These are phyloP conservation scores for Hypoxylon sp. DNA, from an alignment of 2,329 filamentous ascomycete genomes.

Conservation along the genomic window DNA sequence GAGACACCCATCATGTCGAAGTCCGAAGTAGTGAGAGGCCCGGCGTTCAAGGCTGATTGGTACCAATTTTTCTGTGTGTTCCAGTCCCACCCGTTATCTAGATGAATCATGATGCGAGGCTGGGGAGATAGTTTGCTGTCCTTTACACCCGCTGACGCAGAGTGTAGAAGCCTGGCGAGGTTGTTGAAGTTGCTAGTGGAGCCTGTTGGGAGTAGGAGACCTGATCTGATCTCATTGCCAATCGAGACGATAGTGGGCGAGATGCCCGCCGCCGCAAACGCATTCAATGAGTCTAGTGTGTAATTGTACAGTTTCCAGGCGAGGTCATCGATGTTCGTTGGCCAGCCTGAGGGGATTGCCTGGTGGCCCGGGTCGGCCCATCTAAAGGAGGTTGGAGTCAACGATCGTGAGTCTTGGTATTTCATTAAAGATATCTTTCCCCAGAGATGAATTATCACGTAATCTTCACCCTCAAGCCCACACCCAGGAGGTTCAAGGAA, in stretches of 20 bases:
- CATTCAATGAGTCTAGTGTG: constrained; percentile 73
- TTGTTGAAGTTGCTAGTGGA: constrained; percentile 69
- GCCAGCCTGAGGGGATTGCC: constrained; percentile 75
- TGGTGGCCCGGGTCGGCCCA: constrained; percentile 80
- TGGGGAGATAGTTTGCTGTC: constrained; percentile 70
- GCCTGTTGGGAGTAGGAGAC: constrained; percentile 77
- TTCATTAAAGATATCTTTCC: background rate
- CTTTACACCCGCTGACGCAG: constrained; percentile 75
- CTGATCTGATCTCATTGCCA: constrained; percentile 80
- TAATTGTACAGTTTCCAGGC: constrained; percentile 78
- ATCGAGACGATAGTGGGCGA: constrained; percentile 75
- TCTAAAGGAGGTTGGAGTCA: constrained; percentile 23
- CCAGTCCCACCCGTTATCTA: constrained; percentile 84
- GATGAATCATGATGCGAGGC: constrained; percentile 80
- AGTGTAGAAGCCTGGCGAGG: constrained; percentile 75
- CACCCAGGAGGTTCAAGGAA: background rate
- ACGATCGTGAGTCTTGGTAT: background rate
- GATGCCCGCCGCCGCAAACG: constrained; percentile 70
- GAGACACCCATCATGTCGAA: constrained; percentile 81
- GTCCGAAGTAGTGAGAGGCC: constrained; percentile 66
- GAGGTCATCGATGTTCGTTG: constrained; percentile 70
- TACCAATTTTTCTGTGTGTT: constrained; percentile 77
- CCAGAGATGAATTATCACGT: background rate
- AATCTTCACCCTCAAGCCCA: background rate
- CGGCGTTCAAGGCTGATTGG: constrained; percentile 67